Evolutionary conservation across 257 asterid genomes (phyloP).

Genomic region (Solanum chilense): DNA sequence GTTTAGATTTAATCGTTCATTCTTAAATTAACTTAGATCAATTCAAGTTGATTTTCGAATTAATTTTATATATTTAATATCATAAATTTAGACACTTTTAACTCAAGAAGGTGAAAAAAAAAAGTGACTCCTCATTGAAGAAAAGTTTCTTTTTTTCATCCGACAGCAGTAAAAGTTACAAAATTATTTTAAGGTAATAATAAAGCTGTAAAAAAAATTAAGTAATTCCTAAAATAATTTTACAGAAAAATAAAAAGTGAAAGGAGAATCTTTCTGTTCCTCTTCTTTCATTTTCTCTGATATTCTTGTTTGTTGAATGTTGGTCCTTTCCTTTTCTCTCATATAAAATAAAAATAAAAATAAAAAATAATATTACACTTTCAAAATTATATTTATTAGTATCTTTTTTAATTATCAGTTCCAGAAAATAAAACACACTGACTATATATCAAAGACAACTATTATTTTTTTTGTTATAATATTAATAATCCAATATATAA

Average conservation of each 20-base stretch:
- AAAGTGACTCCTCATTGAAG: neutral
- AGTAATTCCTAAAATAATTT: neutral
- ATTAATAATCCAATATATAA: neutral
- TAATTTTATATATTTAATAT: neutral
- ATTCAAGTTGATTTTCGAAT: neutral
- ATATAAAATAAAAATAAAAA: too few relatives aligned
- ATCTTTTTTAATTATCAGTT: neutral
- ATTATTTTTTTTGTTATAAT: too few relatives aligned
- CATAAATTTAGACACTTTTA: neutral
- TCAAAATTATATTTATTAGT: neutral
- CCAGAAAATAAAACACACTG: neutral
- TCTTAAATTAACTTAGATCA: too few relatives aligned
- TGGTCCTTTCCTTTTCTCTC: conserved; percentile 10
- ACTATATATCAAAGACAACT: neutral
- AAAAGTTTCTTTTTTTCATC: neutral
- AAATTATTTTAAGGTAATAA: neutral
- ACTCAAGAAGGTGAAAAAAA: neutral
- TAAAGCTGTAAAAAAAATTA: neutral
- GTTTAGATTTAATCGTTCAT: too few relatives aligned
- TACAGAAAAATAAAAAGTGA: neutral
- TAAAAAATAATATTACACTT: neutral
- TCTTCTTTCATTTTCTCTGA: conserved; percentile 25
- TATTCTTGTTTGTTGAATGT: conserved; percentile 19
- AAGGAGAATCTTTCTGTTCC: neutral
- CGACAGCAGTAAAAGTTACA: neutral